These are phyloP conservation scores for Bipolaris cookei DNA, from an alignment of 2,329 filamentous ascomycete genomes.

Conservation along the genomic window DNA sequence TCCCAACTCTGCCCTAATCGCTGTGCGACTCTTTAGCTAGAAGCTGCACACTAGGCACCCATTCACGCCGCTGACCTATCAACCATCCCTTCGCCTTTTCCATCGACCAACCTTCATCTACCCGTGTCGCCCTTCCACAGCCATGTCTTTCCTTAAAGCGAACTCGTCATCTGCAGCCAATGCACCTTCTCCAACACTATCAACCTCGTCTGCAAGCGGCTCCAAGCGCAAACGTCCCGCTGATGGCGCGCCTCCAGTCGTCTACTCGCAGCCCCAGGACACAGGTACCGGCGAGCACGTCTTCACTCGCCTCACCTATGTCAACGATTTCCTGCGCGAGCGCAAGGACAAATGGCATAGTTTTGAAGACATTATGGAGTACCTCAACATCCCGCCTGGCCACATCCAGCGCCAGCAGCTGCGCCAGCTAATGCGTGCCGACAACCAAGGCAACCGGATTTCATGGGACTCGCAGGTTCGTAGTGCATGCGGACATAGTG, in stretches of 20 bases:
- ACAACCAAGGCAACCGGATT: conserved; percentile 66
- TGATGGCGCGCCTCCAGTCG: conserved; percentile 55
- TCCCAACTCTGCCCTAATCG: conserved; percentile 5
- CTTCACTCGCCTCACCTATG: conserved; percentile 86
- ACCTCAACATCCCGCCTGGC: conserved; percentile 73
- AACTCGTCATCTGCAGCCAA: conserved; percentile 49
- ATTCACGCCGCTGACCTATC: not conserved
- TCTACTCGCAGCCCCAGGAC: conserved; percentile 77
- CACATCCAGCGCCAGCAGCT: conserved; percentile 64
- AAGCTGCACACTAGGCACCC: conserved; percentile 31
- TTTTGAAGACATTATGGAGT: conserved; percentile 78
- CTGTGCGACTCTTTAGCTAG: conserved; percentile 45
- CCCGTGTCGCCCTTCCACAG: conserved; percentile 1
- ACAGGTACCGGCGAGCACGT: conserved; percentile 79
- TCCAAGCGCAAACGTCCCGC: conserved; percentile 65
- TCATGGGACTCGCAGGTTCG: conserved; percentile 56
- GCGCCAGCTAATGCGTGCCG: conserved; percentile 66
- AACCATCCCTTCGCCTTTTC: not conserved
- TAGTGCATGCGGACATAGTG: not conserved
- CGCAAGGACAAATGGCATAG: conserved; percentile 68
- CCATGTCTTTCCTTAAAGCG: conserved; percentile 48
- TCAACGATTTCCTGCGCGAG: conserved; percentile 67
- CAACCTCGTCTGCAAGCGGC: conserved; percentile 45
- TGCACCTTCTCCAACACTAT: conserved; percentile 67
- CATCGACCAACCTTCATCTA: conserved; percentile 2